Conservation (phyloP, 805 yeast species). For the Schizosaccharomyces octosporus region DNA sequence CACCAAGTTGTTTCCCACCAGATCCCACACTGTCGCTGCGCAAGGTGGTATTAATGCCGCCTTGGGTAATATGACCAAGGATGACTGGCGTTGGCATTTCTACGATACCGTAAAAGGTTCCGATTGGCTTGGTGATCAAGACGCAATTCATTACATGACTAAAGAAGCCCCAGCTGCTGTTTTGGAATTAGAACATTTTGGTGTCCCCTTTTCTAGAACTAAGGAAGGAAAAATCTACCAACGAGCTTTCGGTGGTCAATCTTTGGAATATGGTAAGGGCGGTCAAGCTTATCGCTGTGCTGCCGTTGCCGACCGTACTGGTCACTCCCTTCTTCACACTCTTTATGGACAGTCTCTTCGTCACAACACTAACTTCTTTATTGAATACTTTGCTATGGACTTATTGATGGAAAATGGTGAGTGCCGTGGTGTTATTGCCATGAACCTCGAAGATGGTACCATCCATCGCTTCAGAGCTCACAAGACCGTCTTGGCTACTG, state of each 20-base stretch:
- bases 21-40: constrained; percentile 97
- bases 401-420: constrained; percentile 83
- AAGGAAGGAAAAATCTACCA: constrained; percentile 92
- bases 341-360: constrained; percentile 87
- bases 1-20: constrained; percentile 87
- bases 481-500: constrained; percentile 89
- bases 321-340: constrained; percentile 88
- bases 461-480: constrained; percentile 93
- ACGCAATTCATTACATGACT: constrained; percentile 96
- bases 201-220: constrained; percentile 94
- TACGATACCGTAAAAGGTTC: constrained; percentile 97
- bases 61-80: constrained; percentile 91
- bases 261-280: constrained; percentile 86
- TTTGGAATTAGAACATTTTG: constrained; percentile 90
- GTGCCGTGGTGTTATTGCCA: constrained; percentile 90
- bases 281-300: constrained; percentile 99
- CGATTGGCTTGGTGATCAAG: constrained; percentile 98
- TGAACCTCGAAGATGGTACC: constrained; percentile 97
- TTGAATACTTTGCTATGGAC: constrained; percentile 90
- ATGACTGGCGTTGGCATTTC: constrained; percentile 99
- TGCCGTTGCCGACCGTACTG: constrained; percentile 98
- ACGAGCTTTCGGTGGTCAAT: constrained; percentile 97
- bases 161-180: constrained; percentile 91
- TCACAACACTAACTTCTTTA: constrained; percentile 93
- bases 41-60: constrained; percentile 99